Evolutionary conservation across 2,329 filamentous ascomycete genomes (phyloP).

Genomic region (Calonectria hawksworthii): DNA sequence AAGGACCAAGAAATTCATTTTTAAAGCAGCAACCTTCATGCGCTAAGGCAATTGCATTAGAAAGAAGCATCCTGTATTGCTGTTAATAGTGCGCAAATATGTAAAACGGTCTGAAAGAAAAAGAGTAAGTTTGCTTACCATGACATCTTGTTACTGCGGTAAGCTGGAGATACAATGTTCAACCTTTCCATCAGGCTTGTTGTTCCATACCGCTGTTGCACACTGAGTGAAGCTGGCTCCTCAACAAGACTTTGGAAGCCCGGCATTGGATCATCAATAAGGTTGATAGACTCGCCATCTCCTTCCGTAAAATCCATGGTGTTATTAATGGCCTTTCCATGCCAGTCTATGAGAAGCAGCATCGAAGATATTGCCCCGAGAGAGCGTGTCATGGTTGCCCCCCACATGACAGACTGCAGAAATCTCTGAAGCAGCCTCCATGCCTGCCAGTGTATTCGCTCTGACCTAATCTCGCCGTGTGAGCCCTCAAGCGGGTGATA

Average conservation of each 20-base stretch:
- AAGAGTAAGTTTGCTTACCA: too few relatives aligned
- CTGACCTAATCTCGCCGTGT: too few relatives aligned
- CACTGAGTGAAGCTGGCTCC: constrained; percentile 12
- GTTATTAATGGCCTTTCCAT: constrained; percentile 36
- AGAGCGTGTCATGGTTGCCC: too few relatives aligned
- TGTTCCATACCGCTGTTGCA: constrained; percentile 30
- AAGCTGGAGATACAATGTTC: constrained; percentile 33
- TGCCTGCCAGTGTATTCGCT: too few relatives aligned
- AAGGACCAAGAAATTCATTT: too few relatives aligned
- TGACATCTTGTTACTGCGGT: constrained; percentile 38
- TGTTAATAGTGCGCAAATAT: background rate
- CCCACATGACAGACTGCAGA: too few relatives aligned
- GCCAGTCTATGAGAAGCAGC: constrained; percentile 14
- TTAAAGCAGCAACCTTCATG: too few relatives aligned
- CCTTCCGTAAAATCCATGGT: constrained; percentile 34
- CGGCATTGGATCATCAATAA: background rate
- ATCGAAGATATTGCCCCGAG: too few relatives aligned
- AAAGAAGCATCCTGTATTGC: constrained; percentile 29
- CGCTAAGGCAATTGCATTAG: constrained; percentile 26
- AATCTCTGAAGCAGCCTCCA: too few relatives aligned
- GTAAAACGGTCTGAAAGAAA: too few relatives aligned
- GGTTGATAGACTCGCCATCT: constrained; percentile 25
- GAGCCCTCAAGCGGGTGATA: too few relatives aligned
- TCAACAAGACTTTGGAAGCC: background rate
- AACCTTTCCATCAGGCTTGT: constrained; percentile 36